These are phyloP conservation scores for Pyrrhoderma lamaoense DNA, from an alignment of 1,284 basidiomycete genomes.

Conservation along the genomic window DNA sequence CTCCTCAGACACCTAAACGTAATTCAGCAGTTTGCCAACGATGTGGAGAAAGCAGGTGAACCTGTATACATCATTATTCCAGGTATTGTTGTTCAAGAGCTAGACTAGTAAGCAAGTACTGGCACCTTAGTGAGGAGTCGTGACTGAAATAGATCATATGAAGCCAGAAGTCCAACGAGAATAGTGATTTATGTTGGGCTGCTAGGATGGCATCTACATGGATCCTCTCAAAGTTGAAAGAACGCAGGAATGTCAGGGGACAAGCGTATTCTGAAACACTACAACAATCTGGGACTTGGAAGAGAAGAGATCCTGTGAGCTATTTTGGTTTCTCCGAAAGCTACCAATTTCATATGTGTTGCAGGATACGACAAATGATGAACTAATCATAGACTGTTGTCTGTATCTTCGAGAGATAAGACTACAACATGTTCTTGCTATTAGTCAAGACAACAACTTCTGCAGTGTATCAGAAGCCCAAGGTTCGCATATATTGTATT, in stretches of 20 bases:
- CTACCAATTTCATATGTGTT: not conserved
- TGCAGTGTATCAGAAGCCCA: slow-evolving; percentile 45
- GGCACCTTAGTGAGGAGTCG: not conserved
- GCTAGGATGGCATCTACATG: slow-evolving; percentile 64
- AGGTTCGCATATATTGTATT: slow-evolving; percentile 31
- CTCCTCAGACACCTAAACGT: slow-evolving; percentile 57
- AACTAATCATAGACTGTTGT: slow-evolving; percentile 65
- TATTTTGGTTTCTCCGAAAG: slow-evolving; percentile 17
- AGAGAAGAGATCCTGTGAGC: slow-evolving; percentile 34
- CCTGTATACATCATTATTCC: slow-evolving; percentile 59
- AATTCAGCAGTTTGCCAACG: slow-evolving; percentile 54
- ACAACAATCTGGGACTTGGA: slow-evolving; percentile 51
- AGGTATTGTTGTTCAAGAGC: slow-evolving; percentile 61
- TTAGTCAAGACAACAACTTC: slow-evolving; percentile 61
- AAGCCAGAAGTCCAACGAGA: slow-evolving; percentile 52
- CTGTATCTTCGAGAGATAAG: slow-evolving; percentile 39
- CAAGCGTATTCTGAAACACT: slow-evolving; percentile 63
- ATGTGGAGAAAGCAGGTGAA: slow-evolving; percentile 42
- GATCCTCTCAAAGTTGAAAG: slow-evolving; percentile 58
- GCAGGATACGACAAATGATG: slow-evolving; percentile 48
- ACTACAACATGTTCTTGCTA: slow-evolving; percentile 33
- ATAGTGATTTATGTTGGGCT: slow-evolving; percentile 51
- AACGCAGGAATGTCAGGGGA: slow-evolving; percentile 49
- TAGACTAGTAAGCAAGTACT: slow-evolving; percentile 50
- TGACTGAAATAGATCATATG: slow-evolving; percentile 5